Evolutionary conservation across 1,284 basidiomycete species (phyloP), one percentile per base, ranked within the genome.

Genomic region (Pyrrhoderma noxium): DNA sequence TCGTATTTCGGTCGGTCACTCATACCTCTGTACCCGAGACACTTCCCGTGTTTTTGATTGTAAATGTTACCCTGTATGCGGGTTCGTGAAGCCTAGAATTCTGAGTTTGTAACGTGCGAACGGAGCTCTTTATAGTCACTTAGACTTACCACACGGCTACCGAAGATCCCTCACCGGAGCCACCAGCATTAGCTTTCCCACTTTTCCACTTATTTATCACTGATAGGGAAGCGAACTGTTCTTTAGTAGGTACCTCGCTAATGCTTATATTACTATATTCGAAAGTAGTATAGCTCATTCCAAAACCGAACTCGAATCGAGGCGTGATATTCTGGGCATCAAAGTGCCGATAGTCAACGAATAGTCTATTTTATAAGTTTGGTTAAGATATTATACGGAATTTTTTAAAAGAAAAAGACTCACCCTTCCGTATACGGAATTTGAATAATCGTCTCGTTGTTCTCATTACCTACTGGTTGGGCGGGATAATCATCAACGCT

Each of bases 201-300:
- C 22, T 39, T 38, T 57, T 48, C 56, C 56, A 57, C 11, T 44
- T 42, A 14, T 16, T 25, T 5, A 50, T 42, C 18, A 53, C 39
- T 23, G 34, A 46, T 16, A 25, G 14, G 9, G 47, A 39, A 8
- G 58, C 51, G 3, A 61, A 62, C 2, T 58, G 59, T 58, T 70
- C 65, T 22, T 40, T 5, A 37, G 8, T n/a, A 42, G 2, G 63
- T 18, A 40, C 38, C 36, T 53, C 58, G 35, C 61, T 55, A n/a
- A 72, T 63, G 0, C 60, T 52, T 4, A 92, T 66, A 21, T 73
- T 64, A 27, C 71, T 76, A 62, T 88, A 89, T 34, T 74, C 67
- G 65, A 94, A 96, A 0, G 68, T 75, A 34, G 92, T 86, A 70
- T 94, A 95, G 54, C 83, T 89, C 59, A 94, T 65, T 0, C 91